phyloP scores from a whole-genome alignment of 768 basidiomycete genomes.

The Leccinellum rugosiceps region DNA sequence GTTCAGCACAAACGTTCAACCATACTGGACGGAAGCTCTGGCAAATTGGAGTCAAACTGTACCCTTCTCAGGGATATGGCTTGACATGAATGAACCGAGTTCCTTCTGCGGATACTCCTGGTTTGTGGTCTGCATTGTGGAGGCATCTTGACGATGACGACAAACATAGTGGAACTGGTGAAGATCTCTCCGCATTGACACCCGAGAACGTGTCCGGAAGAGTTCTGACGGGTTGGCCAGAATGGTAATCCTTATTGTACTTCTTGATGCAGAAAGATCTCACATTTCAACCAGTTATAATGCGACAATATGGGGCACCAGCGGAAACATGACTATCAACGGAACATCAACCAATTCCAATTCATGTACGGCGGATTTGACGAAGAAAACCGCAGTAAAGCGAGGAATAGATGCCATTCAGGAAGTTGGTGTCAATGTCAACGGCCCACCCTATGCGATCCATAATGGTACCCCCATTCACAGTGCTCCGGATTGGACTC shows the following conservation, averaged over 20 bases:
- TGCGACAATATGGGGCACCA: conserved; percentile 54
- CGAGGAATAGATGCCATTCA: conserved; percentile 47
- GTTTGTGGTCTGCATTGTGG: conserved; percentile 19
- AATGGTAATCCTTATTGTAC: conserved; percentile 43
- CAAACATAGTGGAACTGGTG: conserved; percentile 41
- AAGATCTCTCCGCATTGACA: conserved; percentile 48
- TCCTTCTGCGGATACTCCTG: conserved; percentile 63
- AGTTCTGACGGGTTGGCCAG: conserved; percentile 40
- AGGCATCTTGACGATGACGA: background rate
- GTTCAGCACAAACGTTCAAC: conserved; percentile 48
- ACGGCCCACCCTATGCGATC: conserved; percentile 62
- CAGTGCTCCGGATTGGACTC: background rate
- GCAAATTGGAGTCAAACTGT: conserved; percentile 49
- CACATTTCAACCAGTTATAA: conserved; percentile 58
- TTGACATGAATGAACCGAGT: conserved; percentile 64
- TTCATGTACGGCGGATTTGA: conserved; percentile 18
- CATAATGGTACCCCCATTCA: conserved; percentile 51
- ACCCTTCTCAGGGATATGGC: conserved; percentile 60
- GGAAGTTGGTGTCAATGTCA: conserved; percentile 48
- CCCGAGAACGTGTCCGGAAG: conserved; percentile 1
- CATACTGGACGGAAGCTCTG: conserved; percentile 59
- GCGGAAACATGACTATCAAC: conserved; percentile 70
- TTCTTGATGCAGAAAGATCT: background rate
- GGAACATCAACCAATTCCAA: conserved; percentile 54
- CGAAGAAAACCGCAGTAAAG: conserved; percentile 20